phyloP scores from a whole-genome alignment of 768 basidiomycete species.

The Leucosporidium creatinivorum region DNA sequence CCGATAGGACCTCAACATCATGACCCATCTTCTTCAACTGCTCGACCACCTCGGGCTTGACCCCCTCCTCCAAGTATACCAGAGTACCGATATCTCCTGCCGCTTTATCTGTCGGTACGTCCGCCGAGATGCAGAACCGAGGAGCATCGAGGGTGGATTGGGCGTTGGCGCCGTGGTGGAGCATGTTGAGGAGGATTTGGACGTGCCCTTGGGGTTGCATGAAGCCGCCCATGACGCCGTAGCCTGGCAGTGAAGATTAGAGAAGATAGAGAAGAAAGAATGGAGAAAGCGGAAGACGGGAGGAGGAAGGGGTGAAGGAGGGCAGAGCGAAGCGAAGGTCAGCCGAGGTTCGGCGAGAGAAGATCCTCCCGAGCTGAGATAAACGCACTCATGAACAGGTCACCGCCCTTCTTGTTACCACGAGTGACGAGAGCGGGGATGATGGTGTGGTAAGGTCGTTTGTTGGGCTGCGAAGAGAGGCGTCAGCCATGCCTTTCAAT shows the following conservation, averaged over 20 bases:
- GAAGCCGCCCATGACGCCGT: constrained; percentile 61
- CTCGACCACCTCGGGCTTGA: constrained; percentile 52
- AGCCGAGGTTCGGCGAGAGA: not conserved
- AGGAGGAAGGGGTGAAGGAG: not conserved
- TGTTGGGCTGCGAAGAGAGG: no score
- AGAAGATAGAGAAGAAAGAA: no score
- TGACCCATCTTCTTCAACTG: constrained; percentile 83
- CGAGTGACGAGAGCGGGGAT: constrained; percentile 65
- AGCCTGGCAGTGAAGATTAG: constrained; percentile 5
- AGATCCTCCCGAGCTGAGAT: not conserved
- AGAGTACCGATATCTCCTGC: constrained; percentile 66
- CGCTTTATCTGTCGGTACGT: constrained; percentile 48
- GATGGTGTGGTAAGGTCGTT: constrained; percentile 35
- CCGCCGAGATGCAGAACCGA: constrained; percentile 89
- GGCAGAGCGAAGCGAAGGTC: not conserved
- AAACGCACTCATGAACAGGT: constrained; percentile 62
- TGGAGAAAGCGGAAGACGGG: not conserved
- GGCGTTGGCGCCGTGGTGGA: constrained; percentile 69
- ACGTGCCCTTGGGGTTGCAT: constrained; percentile 87
- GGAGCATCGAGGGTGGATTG: constrained; percentile 92
- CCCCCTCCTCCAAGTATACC: constrained; percentile 82
- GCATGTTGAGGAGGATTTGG: constrained; percentile 53
- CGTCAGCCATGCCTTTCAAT: no score
- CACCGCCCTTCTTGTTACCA: constrained; percentile 39
- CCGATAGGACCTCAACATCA: constrained; percentile 57